Percentiles rank a stretch among this genome's conserved stretches.
These are phyloP conservation scores for Pseudomicrostroma phylloplanum DNA, from an alignment of 1,284 basidiomycete species.

Conservation along the genomic window DNA sequence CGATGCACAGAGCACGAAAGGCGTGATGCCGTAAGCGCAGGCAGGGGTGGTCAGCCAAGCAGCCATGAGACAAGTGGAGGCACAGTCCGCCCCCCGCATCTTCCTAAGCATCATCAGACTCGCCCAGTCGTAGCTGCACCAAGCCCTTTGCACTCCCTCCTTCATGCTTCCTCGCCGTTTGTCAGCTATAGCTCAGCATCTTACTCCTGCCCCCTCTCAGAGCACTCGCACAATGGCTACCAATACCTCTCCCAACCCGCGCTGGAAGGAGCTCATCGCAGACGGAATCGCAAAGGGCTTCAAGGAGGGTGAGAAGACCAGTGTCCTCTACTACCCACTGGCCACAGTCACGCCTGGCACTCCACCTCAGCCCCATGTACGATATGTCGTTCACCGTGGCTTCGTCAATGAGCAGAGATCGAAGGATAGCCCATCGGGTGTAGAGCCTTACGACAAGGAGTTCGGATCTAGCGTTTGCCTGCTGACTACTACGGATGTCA, in stretches of 20 bases:
- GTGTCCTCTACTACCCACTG: conserved; percentile 44
- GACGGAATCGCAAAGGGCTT: conserved; percentile 27
- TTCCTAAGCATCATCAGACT: no score
- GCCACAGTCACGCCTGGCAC: conserved; percentile 20
- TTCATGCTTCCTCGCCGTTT: no score
- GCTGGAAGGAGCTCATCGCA: conserved; percentile 39
- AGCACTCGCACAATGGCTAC: background rate
- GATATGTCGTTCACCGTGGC: conserved; percentile 51
- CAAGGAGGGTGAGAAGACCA: conserved; percentile 37
- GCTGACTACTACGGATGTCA: conserved; percentile 50
- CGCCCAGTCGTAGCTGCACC: no score
- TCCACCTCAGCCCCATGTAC: background rate
- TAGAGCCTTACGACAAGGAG: conserved; percentile 25
- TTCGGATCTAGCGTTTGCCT: conserved; percentile 41
- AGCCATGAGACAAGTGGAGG: no score
- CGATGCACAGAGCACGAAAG: no score
- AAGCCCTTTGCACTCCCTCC: no score
- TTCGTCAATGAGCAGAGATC: conserved; percentile 50
- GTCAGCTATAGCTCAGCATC: no score
- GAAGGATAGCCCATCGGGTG: conserved; percentile 27
- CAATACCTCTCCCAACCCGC: conserved; percentile 21
- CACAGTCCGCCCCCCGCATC: no score
- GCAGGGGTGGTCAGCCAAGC: no score
- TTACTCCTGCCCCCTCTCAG: no score
- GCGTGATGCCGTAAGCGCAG: no score